phyloP scores from a whole-genome alignment of 1,284 basidiomycete genomes.

The Sphagnurus paluster region DNA sequence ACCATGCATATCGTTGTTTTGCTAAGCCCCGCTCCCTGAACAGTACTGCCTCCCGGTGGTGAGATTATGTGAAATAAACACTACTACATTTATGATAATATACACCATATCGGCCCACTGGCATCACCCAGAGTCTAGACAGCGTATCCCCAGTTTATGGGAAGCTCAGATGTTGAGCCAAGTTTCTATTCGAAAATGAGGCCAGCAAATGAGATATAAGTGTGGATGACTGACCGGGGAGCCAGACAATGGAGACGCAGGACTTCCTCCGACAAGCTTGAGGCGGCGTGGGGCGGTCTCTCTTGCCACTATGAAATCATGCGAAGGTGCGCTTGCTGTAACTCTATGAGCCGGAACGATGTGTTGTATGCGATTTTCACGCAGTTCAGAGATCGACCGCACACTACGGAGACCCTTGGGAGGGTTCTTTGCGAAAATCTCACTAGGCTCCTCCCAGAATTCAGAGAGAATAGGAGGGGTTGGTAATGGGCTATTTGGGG shows the following conservation, averaged over 20 bases:
- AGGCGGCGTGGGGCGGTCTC: neutral
- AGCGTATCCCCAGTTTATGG: constrained; percentile 40
- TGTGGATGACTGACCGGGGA: constrained; percentile 7
- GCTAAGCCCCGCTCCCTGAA: too few relatives aligned
- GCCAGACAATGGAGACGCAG: neutral
- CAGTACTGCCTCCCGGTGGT: neutral
- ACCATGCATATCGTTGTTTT: too few relatives aligned
- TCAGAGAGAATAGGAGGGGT: constrained; percentile 23
- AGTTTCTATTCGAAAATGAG: constrained; percentile 1
- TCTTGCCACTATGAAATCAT: constrained; percentile 14
- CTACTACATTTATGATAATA: neutral
- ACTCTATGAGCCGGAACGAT: constrained; percentile 32
- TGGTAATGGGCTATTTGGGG: constrained; percentile 30
- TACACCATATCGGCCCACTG: neutral
- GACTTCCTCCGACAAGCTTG: too few relatives aligned
- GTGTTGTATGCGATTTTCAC: constrained; percentile 9
- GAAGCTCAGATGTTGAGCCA: neutral
- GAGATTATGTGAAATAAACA: neutral
- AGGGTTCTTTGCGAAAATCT: constrained; percentile 6
- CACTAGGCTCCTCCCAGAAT: constrained; percentile 10
- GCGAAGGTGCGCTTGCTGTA: constrained; percentile 38
- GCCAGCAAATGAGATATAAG: neutral
- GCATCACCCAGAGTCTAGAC: constrained; percentile 22
- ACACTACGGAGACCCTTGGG: constrained; percentile 26
- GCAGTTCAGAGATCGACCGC: constrained; percentile 29